phyloP scores from a whole-genome alignment of 2,329 filamentous ascomycete genomes.

The Apiospora arundinis region DNA sequence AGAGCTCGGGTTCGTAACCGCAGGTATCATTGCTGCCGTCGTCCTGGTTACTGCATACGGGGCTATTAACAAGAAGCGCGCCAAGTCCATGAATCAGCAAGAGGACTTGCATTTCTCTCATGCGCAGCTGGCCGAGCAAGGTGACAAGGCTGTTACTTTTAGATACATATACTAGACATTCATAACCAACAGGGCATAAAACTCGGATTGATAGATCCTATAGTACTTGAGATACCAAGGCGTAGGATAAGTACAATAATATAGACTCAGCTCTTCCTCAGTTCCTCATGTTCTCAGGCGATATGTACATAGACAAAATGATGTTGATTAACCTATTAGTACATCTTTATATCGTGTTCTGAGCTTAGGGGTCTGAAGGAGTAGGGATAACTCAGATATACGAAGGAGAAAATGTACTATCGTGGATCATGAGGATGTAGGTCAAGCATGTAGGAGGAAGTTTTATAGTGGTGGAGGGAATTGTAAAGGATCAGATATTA shows the following conservation, averaged over 20 bases:
- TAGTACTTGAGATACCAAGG: background rate
- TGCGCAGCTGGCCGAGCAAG: slow-evolving; percentile 62
- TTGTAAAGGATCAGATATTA: too few species aligned
- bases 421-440: too few species aligned
- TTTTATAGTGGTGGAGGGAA: too few species aligned
- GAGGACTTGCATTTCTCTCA: slow-evolving; percentile 47
- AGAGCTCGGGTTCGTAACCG: slow-evolving; percentile 55
- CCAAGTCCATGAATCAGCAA: slow-evolving; percentile 49
- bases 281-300: background rate
- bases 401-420: too few species aligned
- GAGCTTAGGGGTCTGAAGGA: too few species aligned
- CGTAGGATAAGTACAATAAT: background rate
- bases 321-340: too few species aligned
- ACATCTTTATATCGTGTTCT: too few species aligned
- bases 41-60: slow-evolving; percentile 58
- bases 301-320: too few species aligned
- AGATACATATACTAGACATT: slow-evolving; percentile 59
- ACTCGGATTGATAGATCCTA: too few species aligned
- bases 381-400: too few species aligned
- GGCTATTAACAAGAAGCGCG: slow-evolving; percentile 64
- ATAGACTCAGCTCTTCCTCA: background rate
- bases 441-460: too few species aligned
- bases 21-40: slow-evolving; percentile 52
- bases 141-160: slow-evolving; percentile 68
- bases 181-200: too few species aligned